Evolutionary conservation across 345 rosid genomes (phyloP).

Genomic region (Mercurialis annua): DNA sequence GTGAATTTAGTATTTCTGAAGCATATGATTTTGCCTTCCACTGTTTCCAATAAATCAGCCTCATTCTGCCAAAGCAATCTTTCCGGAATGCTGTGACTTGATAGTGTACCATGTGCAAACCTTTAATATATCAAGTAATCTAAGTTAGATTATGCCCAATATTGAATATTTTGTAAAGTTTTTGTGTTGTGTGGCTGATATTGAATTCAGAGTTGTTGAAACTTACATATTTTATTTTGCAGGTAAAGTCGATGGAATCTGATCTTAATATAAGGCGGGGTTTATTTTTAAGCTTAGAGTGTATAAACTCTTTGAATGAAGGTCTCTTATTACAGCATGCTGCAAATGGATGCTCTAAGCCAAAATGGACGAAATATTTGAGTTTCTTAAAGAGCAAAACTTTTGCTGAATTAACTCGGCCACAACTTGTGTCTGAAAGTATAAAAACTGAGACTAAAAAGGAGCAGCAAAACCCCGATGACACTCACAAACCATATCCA

Average conservation of each 20-base stretch:
- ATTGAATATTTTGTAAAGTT: background rate
- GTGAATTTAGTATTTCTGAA: conserved; percentile 2
- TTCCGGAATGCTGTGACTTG: background rate
- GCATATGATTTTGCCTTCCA: conserved; percentile 1
- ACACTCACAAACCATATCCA: conserved; percentile 48
- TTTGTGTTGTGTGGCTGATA: background rate
- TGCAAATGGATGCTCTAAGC: conserved; percentile 71
- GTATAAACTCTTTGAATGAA: conserved; percentile 85
- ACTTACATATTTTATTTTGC: conserved; percentile 18
- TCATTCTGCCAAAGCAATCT: background rate
- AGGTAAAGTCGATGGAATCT: conserved; percentile 72
- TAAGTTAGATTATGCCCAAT: conserved; percentile 14
- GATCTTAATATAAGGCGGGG: conserved; percentile 53
- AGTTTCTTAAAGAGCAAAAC: conserved; percentile 95
- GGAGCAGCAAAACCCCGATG: conserved; percentile 34
- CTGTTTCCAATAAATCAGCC: background rate
- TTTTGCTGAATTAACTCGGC: conserved; percentile 73
- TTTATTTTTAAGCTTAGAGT: conserved; percentile 67
- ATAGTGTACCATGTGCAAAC: background rate
- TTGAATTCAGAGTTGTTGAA: background rate
- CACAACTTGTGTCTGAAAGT: conserved; percentile 47
- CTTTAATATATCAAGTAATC: background rate
- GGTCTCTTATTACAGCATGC: conserved; percentile 79
- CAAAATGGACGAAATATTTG: conserved; percentile 82
- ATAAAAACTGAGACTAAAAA: conserved; percentile 32